A percentile compares a stretch with the other conserved stretches of the same genome.
Evolutionary conservation across 164 flowering plant species (phyloP).

Genomic region (Aristolochia fimbriata): DNA sequence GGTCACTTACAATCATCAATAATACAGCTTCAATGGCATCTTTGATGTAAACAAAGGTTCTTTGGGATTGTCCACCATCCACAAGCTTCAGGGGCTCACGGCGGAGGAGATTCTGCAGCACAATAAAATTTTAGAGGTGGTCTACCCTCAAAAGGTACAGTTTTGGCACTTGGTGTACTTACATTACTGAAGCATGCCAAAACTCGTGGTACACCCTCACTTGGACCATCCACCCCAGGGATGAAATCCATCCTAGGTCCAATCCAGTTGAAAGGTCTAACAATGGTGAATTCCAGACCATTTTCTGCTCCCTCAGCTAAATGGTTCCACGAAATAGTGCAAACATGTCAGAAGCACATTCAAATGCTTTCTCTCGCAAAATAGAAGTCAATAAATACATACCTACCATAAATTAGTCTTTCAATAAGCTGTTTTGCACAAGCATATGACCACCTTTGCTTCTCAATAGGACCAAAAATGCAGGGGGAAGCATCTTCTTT

Average conservation of each 20-base stretch:
- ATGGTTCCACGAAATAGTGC: neutral
- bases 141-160: neutral
- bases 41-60: conserved; percentile 48
- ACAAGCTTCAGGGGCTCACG: conserved; percentile 55
- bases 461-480: conserved; percentile 44
- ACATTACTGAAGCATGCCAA: conserved; percentile 63
- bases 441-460: conserved; percentile 48
- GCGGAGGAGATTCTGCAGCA: conserved; percentile 36
- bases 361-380: neutral
- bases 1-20: conserved; percentile 41
- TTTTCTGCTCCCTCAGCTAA: conserved; percentile 55
- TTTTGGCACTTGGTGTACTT: neutral
- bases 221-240: conserved; percentile 57
- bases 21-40: conserved; percentile 60
- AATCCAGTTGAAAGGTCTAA: conserved; percentile 64
- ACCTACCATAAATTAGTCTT: conserved; percentile 29
- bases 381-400: neutral
- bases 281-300: conserved; percentile 52
- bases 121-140: neutral
- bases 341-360: neutral
- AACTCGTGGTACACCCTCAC: conserved; percentile 59
- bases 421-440: conserved; percentile 46
- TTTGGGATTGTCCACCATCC: conserved; percentile 54
- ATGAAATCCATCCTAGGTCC: conserved; percentile 68
- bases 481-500: conserved; percentile 42